Evolutionary conservation across 2,329 filamentous ascomycete species (phyloP), one percentile per base, ranked within the genome.

Genomic region (Fusarium mangiferae): DNA sequence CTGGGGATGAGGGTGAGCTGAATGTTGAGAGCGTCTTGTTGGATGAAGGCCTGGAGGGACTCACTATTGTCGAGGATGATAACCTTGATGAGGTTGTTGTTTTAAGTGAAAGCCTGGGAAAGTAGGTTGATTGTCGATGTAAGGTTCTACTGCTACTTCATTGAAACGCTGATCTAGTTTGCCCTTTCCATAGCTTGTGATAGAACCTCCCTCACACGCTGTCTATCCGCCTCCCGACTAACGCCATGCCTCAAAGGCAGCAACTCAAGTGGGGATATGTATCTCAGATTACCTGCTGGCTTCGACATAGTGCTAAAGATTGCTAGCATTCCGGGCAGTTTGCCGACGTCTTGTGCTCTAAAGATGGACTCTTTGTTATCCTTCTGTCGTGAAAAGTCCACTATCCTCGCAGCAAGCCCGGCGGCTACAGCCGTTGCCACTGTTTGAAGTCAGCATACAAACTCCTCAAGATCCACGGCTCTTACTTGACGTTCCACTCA

Each of bases 91-190:
- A 62, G 17, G 38, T 41, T 9, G 4, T 62, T 13, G 5, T 45
- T 1, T 13, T 54, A 2, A 18, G 12, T 9, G 22, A 3, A 0
- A 6, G n/a, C n/a, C n/a, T n/a, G 7, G 7, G 1, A 7, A 7
- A 11, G 3, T 46, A 46, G 6, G 4, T 3, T 5, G 4, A 22
- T 7, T 7, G 1, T 4, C 3, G 2, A 13, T 3, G 4, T 3
- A 0, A 11, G 6, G 12, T 3, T 9, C 12, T 45, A 7, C 15
- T 24, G 1, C 2, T 33, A 0, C 10, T 0, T 0, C 3, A 13
- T 0, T 0, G 6, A 2, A 14, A 24, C 0, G 1, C 3, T 22
- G 6, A 0, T 8, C n/a, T 45, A 62, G 22, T 58, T 62, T 7
- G 52, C 51, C 4, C 10, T 38, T 18, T 62, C 60, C 60, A 62